A percentile compares a stretch with the other conserved stretches of the same genome.
phyloP scores from a whole-genome alignment of 768 basidiomycete genomes.

The Rubroboletus satanas region DNA sequence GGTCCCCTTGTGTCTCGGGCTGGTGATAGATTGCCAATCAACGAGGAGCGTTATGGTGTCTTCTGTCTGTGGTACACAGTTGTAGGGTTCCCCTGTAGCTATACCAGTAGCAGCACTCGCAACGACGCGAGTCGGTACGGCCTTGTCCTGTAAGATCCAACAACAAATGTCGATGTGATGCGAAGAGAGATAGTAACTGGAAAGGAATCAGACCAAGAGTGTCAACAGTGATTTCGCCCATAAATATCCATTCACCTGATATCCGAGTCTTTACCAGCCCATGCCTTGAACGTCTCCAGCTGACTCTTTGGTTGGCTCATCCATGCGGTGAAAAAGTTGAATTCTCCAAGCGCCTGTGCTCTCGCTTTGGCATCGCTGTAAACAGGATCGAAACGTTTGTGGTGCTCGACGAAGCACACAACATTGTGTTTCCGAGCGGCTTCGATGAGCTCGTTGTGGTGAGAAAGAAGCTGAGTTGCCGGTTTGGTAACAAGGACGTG shows the following conservation, averaged over 20 bases:
- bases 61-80: conserved; percentile 82
- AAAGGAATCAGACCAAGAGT: neutral
- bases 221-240: neutral
- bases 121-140: conserved; percentile 78
- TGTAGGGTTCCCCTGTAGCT: conserved; percentile 84
- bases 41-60: conserved; percentile 94
- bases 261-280: conserved; percentile 93
- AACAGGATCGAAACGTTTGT: conserved; percentile 88
- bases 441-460: conserved; percentile 75
- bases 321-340: conserved; percentile 96
- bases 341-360: conserved; percentile 74
- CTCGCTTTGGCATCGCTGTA: conserved; percentile 88
- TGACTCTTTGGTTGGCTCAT: conserved; percentile 97
- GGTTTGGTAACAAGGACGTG: conserved; percentile 95
- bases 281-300: conserved; percentile 89
- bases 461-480: conserved; percentile 78
- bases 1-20: conserved; percentile 73
- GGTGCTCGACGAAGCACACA: conserved; percentile 92
- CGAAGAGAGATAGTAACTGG: conserved; percentile 91
- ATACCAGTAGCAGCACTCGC: conserved; percentile 90
- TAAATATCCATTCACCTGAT: conserved; percentile 54
- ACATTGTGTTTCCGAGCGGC: conserved; percentile 78
- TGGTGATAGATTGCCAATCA: conserved; percentile 84
- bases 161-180: conserved; percentile 91
- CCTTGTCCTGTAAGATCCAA: conserved; percentile 77